Conservation (phyloP, 2,329 filamentous ascomycete species). For the Neocatenulostroma microsporum region DNA sequence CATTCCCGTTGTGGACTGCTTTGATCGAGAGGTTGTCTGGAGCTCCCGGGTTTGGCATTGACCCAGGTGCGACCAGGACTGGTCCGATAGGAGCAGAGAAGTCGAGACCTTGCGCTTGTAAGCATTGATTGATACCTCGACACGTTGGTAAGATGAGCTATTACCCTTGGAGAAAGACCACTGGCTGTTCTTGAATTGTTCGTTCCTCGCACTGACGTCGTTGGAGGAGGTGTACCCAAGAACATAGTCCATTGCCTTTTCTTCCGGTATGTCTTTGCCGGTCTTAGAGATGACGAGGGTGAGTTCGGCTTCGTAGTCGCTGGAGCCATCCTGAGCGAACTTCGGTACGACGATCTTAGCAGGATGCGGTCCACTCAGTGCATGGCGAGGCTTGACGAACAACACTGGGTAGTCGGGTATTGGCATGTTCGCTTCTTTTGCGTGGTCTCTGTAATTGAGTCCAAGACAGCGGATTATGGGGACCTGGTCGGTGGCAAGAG, state of each 20-base stretch:
- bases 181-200: conserved; percentile 43
- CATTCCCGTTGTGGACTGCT: no score
- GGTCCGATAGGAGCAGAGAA: conserved; percentile 48
- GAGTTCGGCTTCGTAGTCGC: conserved; percentile 39
- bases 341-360: not conserved
- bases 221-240: conserved; percentile 48
- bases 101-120: conserved; percentile 51
- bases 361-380: not conserved
- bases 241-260: conserved; percentile 43
- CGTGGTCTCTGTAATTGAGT: conserved; percentile 1
- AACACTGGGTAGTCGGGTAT: no score
- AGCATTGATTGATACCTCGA: conserved; percentile 52
- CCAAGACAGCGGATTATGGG: no score
- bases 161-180: conserved; percentile 42
- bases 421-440: conserved; percentile 1
- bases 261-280: conserved; percentile 42
- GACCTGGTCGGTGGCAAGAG: not conserved
- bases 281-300: conserved; percentile 47
- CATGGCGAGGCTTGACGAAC: not conserved
- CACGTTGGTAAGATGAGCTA: no score
- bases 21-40: conserved; percentile 40
- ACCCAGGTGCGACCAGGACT: conserved; percentile 34
- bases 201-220: conserved; percentile 47
- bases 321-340: not conserved
- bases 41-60: conserved; percentile 38